A percentile compares a stretch with the other conserved stretches of the same genome.
Conservation (phyloP, 2,329 filamentous ascomycete genomes). For the Fusarium virguliforme region DNA sequence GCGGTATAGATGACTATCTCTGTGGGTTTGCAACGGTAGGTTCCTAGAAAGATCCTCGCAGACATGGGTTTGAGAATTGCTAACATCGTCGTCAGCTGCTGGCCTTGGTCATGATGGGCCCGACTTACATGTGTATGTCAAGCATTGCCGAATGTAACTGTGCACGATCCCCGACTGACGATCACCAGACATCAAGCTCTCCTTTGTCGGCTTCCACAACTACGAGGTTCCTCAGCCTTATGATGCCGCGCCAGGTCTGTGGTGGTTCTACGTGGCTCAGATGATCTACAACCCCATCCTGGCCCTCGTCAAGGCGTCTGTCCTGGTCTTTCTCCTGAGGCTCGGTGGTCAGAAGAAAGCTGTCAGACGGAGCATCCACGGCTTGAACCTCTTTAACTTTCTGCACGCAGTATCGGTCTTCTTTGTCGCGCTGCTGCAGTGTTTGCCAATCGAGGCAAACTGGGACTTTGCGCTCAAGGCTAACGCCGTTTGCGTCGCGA, state of each 20-base stretch:
- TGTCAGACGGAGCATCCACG: slow-evolving; percentile 51
- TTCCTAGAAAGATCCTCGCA: neutral
- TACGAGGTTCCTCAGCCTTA: slow-evolving; percentile 22
- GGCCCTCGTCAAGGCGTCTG: slow-evolving; percentile 62
- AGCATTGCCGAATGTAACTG: slow-evolving; percentile 11
- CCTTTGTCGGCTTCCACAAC: slow-evolving; percentile 30
- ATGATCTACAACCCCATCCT: slow-evolving; percentile 63
- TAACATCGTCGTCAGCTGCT: slow-evolving; percentile 24
- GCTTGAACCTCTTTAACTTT: slow-evolving; percentile 55
- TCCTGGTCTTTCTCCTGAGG: slow-evolving; percentile 61
- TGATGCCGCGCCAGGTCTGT: slow-evolving; percentile 19
- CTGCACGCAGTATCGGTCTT: slow-evolving; percentile 56
- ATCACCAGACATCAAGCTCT: slow-evolving; percentile 26
- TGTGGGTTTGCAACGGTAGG: slow-evolving; percentile 34
- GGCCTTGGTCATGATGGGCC: slow-evolving; percentile 29
- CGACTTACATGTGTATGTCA: slow-evolving; percentile 33
- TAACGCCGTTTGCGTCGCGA: slow-evolving; percentile 48
- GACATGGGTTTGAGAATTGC: neutral
- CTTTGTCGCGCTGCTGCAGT: slow-evolving; percentile 59
- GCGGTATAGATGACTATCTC: slow-evolving; percentile 26
- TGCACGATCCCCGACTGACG: slow-evolving; percentile 9
- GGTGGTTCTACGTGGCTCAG: slow-evolving; percentile 59
- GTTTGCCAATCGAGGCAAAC: slow-evolving; percentile 50
- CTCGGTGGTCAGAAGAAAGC: slow-evolving; percentile 56
- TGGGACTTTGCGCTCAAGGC: slow-evolving; percentile 20